Base-by-base conservation (phyloP, 2,329 filamentous ascomycete genomes). In the Rhinocladiella similis region DNA sequence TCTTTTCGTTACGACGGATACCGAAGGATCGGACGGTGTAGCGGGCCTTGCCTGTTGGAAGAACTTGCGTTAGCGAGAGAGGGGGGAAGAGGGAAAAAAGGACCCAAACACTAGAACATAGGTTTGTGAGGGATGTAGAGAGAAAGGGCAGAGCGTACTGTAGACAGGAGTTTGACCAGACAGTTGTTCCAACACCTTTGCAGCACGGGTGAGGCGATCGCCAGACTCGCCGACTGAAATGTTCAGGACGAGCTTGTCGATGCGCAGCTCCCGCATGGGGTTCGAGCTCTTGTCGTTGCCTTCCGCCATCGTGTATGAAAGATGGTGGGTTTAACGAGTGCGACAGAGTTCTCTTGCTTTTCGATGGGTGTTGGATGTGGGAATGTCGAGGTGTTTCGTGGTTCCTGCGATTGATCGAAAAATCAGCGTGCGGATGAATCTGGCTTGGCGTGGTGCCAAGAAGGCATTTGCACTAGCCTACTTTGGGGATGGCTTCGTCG, bases 1-100 rank as follows among this genome's bases (percentile, higher is more conserved):
- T 99, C 90, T 97, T 97, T 81, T 99, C 94, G 89, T 99, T 99
- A 91, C 94, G 93, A 80, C 94, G 93, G 87, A 99, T 99, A 88
- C 94, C 94, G 82, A 99, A 99, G 76, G 93, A 97, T 84, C 94
- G 93, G 86, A 99, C 94, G 71, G 94, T 99, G 88, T 97, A 99
- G 76, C 94, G 91, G 80, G 94, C 94, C 90, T 99, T 99, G 91
- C 89, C 90, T 92, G 73, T 70, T 9, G 29, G 29, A 33, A 12
- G 10, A 33, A 33, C 10, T 33, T 33, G 29, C 1, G 29, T 33
- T 33, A 33, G 29, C 29, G 29, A 33, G 29, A 33, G 25, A 27
- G 25, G 25, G 7, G 3, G 29, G 10, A 33, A 7, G 6, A 33
- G 29, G 10, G 7, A 33, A 33, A 33, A 12, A 6, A 12, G 7